Base-by-base conservation (phyloP, 495 filamentous ascomycete species). In the Penicillium angulare region DNA sequence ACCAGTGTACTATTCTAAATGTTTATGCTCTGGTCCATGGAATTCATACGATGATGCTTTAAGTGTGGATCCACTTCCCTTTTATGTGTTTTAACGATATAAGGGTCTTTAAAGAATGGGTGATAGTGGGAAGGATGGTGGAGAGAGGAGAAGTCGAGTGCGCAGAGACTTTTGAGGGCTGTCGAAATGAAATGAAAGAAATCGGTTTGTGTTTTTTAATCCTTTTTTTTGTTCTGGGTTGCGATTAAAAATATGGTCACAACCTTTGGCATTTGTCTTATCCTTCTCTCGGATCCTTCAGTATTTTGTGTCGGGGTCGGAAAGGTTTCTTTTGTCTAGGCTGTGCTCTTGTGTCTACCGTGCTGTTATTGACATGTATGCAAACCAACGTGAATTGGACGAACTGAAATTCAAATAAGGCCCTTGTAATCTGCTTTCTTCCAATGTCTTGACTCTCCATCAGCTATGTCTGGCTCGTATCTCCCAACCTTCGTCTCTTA, bases 341-440 rank as follows among this genome's bases (percentile, higher is more conserved):
- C 39, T 43, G 22, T 41, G 18, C 27, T 21, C 20, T 50, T 51
- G 53, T 55, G 44, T 62, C 34, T 59, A 53, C 47, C 60, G 42
- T 50, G 43, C 50, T 52, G 39, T 50, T 33, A n/a, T 52, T 61
- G 47, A 59, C 55, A 61, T 61, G 52, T 61, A 50, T 26, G 57
- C 57, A 57, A 56, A 59, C 58, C 61, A 64, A 59, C 47, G 58
- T 55, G 61, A 64, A 61, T 64, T 64, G 58, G 58, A 64, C 61
- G 60, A 41, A 60, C 26, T 58, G 54, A 64, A 61, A 50, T 56
- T 57, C 50, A 66, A 65, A 61, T 47, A 52, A 39, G 48, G 45
- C 43, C 47, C 56, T 61, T 70, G 67, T 69, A 70, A 66, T 68
- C 68, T 64, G 68, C 65, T n/a, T n/a, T n/a, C n/a, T n/a, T n/a